These are phyloP conservation scores for Aspergillus unguis DNA, from an alignment of 2,329 filamentous ascomycete species.

Conservation along the genomic window DNA sequence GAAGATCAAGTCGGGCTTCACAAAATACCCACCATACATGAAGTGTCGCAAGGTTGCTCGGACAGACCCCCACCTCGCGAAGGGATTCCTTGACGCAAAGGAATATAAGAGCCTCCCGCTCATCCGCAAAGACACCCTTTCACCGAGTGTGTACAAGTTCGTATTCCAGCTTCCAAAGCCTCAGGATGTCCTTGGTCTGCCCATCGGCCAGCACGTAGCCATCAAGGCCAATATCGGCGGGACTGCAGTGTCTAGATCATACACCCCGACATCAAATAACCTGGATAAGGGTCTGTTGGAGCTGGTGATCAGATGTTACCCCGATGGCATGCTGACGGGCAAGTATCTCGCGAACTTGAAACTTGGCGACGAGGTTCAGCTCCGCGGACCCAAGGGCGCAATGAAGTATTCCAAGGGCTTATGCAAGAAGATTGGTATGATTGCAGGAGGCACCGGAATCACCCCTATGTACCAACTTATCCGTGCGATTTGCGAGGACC, in stretches of 20 bases:
- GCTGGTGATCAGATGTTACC: conserved; percentile 37
- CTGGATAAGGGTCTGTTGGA: conserved; percentile 32
- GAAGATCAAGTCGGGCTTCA: conserved; percentile 26
- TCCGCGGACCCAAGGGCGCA: conserved; percentile 37
- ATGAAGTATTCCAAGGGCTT: conserved; percentile 32
- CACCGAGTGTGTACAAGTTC: conserved; percentile 41
- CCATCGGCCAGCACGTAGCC: conserved; percentile 56
- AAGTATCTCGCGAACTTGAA: conserved; percentile 30
- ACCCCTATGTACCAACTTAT: conserved; percentile 54
- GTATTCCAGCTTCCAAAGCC: conserved; percentile 49
- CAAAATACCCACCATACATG: conserved; percentile 36
- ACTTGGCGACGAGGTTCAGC: conserved; percentile 33
- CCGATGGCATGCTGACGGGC: conserved; percentile 32
- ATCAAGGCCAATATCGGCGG: conserved; percentile 50
- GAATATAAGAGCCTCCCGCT: conserved; percentile 50
- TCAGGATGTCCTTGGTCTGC: conserved; percentile 50
- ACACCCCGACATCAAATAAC: conserved; percentile 48
- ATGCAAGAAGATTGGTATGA: conserved; percentile 36
- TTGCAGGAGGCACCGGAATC: conserved; percentile 34
- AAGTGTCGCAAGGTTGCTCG: conserved; percentile 40
- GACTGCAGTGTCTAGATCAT: conserved; percentile 49
- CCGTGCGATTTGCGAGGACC: conserved; percentile 61
- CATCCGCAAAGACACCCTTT: conserved; percentile 21
- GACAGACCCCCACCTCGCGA: conserved; percentile 38
- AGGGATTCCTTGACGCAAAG: conserved; percentile 51